Evolutionary conservation across 2,329 filamentous ascomycete genomes (phyloP), one percentile per base, ranked within the genome.

Genomic region (Phoma sp.): DNA sequence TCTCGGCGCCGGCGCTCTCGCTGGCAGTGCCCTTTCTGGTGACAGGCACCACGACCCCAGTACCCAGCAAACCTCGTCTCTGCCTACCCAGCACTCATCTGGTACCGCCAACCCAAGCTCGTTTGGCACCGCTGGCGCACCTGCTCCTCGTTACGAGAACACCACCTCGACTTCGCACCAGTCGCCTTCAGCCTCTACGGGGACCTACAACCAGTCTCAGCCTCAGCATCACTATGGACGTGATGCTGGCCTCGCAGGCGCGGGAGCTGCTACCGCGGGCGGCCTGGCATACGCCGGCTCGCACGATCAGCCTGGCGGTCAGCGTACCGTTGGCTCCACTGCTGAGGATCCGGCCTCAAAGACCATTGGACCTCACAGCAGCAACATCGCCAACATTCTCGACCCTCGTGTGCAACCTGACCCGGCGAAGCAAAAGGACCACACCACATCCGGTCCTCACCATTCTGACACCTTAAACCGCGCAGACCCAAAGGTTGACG

Each of bases 351-450:
- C 67, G 9, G 67, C 69, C 2, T 61, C 64, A 2, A 63, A 58
- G 32, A 72, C 68, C 10, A 58, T 70, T 17, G 71, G 69, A 2
- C 70, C 70, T 10, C 71, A 73, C 48, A 56, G 57, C 25, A 70
- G 66, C 62, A 73, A 72, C 47, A 50, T 73, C 37, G 69, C 67
- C 3, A 74, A 74, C 36, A 59, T 72, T 12, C 6, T 71, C 9
- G 72, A 73, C 31, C 68, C 69, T 7, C 57, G 69, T n/a, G 69
- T 72, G 6, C 54, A 68, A 32, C 68, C 71, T 19, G 64, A 73
- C 29, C 68, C 67, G 10, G 55, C 63, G 31, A 67, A 70, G 52
- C 65, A 70, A 46, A 73, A 69, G 48, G 60, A 46, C 6, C 59
- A 65, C 47, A 62, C 58, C 8, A 71, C 68, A 0, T 58, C 63